Evolutionary conservation across 2,329 filamentous ascomycete genomes (phyloP).

Genomic region (Alternaria viburni): DNA sequence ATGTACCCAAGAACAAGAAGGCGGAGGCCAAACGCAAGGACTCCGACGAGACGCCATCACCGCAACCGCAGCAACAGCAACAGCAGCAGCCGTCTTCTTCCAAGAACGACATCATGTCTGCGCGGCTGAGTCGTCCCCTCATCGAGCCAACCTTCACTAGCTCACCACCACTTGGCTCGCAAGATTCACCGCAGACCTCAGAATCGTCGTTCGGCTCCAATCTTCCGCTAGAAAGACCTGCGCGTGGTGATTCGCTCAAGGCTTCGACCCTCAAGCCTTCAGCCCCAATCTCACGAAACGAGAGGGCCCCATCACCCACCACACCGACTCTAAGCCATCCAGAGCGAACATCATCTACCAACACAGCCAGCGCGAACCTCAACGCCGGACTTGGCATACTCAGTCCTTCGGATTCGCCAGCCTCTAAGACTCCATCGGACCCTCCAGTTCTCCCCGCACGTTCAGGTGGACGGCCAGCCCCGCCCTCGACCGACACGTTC

Average conservation of each 20-base stretch:
- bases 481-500: conserved; percentile 49
- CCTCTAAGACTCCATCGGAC: conserved; percentile 50
- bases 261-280: conserved; percentile 51
- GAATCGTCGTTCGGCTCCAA: conserved; percentile 49
- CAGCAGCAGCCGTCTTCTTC: conserved; percentile 49
- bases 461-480: conserved; percentile 54
- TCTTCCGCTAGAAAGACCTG: conserved; percentile 54
- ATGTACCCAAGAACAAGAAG: conserved; percentile 73
- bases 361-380: conserved; percentile 36
- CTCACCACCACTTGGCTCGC: conserved; percentile 47
- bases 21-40: conserved; percentile 53
- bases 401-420: conserved; percentile 52
- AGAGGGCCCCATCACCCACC: conserved; percentile 56
- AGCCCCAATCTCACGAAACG: conserved; percentile 64
- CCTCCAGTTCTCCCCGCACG: conserved; percentile 54
- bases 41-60: conserved; percentile 51
- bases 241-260: conserved; percentile 66
- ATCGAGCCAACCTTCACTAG: conserved; percentile 46
- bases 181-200: conserved; percentile 43
- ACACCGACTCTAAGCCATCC: conserved; percentile 49
- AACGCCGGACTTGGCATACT: conserved; percentile 53
- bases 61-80: conserved; percentile 14
- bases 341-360: conserved; percentile 49
- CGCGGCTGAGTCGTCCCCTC: conserved; percentile 40
- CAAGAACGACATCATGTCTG: conserved; percentile 47